Evolutionary conservation across 345 rosid species (phyloP), one percentile per base, ranked within the genome.

Genomic region (Murraya paniculata): DNA sequence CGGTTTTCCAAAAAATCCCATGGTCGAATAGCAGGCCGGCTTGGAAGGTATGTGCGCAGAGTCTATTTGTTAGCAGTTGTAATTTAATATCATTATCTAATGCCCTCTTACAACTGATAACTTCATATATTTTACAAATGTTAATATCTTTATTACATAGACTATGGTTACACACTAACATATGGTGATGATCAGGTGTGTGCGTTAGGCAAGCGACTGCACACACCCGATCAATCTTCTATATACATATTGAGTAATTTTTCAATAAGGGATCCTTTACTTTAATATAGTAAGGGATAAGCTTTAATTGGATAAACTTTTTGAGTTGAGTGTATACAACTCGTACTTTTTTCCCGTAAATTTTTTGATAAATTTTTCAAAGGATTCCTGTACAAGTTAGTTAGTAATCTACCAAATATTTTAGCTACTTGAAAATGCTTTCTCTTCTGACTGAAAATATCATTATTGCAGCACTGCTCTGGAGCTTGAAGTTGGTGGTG

Each of bases 401-500:
- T 6, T 38, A 8, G 62, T 53, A 35, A 33, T 25, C 6, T 56
- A 7, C 33, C 38, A 64, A 27, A 61, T 61, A 74, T 39, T 73
- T 35, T 64, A 62, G 77, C 74, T 75, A 36, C 55, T 61, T 28
- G 31, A 75, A 55, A 50, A 31, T 10, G 41, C 27, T 48, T 22
- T 39, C 22, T 75, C 33, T 70, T n/a, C 27, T 80, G 79, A 74
- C 62, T 25, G 38, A 31, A 65, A 35, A 6, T 77, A 53, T 74
- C 77, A 39, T 77, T 78, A 35, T 72, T 85, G 78, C 91, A 97
- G 98, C 84, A 82, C 88, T 85, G 89, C 92, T 75, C 82, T 97
- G 79, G 97, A 94, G 91, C 67, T 97, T 82, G 99, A 94, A 85
- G 77, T 93, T 65, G 98, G 99, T 64, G 98, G 97, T 55, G 98